Conservation (phyloP, 257 asterid genomes). For the Solanum verrucosum region DNA sequence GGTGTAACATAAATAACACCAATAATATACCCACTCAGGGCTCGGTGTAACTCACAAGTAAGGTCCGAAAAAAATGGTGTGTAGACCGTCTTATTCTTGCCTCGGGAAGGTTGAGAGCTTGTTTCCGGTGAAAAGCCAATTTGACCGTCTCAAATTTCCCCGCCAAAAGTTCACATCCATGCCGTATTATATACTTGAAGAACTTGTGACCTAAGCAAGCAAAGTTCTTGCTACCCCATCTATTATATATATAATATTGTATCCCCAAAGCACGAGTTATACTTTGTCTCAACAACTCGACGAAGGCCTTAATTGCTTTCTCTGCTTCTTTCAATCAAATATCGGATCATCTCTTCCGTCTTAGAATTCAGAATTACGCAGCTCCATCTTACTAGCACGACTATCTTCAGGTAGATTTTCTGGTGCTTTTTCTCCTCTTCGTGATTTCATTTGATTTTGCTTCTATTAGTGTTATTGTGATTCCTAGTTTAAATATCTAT, state of each 20-base stretch:
- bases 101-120: neutral
- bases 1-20: too few species aligned
- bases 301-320: neutral
- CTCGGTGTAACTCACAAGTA: neutral
- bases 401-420: neutral
- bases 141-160: neutral
- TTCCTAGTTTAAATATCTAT: neutral
- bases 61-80: neutral
- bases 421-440: neutral
- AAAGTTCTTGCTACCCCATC: neutral
- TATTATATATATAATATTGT: neutral
- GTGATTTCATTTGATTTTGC: neutral
- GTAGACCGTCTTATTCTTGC: neutral
- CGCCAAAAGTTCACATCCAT: conserved; percentile 1
- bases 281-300: neutral
- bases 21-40: too few species aligned
- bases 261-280: neutral
- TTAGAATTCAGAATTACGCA: neutral
- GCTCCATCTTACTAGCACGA: neutral
- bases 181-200: neutral
- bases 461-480: neutral
- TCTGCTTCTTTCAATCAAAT: neutral
- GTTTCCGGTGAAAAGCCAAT: neutral
- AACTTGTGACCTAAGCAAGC: conserved; percentile 8
- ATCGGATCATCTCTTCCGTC: neutral